These are phyloP conservation scores for Aspergillus ochraceoroseus DNA, from an alignment of 2,329 filamentous ascomycete species.

Conservation along the genomic window DNA sequence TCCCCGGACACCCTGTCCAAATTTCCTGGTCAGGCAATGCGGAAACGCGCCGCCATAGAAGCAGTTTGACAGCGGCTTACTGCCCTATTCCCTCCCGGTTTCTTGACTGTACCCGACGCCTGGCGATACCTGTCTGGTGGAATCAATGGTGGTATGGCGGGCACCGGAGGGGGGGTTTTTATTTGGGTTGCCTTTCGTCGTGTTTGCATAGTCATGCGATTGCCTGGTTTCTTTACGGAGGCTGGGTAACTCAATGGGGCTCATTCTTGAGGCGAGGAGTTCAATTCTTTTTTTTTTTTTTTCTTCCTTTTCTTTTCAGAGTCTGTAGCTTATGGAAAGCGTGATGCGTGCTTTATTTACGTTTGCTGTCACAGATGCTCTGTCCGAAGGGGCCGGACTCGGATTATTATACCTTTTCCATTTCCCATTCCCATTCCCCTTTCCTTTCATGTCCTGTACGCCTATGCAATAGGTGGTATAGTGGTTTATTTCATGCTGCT, in stretches of 20 bases:
- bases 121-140: slow-evolving; percentile 34
- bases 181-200: slow-evolving; percentile 75
- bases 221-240: slow-evolving; percentile 51
- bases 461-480: too few relatives aligned
- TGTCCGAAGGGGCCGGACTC: slow-evolving; percentile 66
- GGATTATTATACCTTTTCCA: too few relatives aligned
- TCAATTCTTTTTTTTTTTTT: too few relatives aligned
- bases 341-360: slow-evolving; percentile 35
- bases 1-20: slow-evolving; percentile 82
- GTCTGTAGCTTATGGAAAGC: slow-evolving; percentile 55
- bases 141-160: slow-evolving; percentile 35
- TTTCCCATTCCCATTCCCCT: too few relatives aligned
- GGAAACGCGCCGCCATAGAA: slow-evolving; percentile 99
- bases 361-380: slow-evolving; percentile 50
- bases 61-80: slow-evolving; percentile 78
- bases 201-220: slow-evolving; percentile 98
- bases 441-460: too few relatives aligned
- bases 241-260: slow-evolving; percentile 98
- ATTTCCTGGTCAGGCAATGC: slow-evolving; percentile 54
- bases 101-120: slow-evolving; percentile 52
- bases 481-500: too few relatives aligned
- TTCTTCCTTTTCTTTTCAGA: slow-evolving; percentile 43
- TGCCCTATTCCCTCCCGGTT: slow-evolving; percentile 47
- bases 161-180: slow-evolving; percentile 41
- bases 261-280: slow-evolving; percentile 99